Conservation (phyloP, 768 basidiomycete genomes). For the Macrolepiota dolichaula region DNA sequence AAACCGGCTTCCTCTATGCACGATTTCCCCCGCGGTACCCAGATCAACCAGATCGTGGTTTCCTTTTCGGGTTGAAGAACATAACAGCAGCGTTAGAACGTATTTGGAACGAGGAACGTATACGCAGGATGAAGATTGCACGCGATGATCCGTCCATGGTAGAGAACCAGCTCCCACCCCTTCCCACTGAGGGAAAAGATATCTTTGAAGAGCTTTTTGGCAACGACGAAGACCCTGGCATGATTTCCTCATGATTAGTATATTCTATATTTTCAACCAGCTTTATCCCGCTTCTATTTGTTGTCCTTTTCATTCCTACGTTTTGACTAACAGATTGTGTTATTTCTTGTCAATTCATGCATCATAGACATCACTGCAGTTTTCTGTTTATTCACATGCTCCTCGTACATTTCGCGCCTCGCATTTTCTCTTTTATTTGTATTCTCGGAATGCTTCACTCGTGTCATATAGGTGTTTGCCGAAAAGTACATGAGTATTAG, state of each 20-base stretch:
- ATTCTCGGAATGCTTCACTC: constrained; percentile 1
- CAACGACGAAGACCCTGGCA: constrained; percentile 62
- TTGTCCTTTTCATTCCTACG: constrained; percentile 1
- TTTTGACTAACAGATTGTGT: not conserved
- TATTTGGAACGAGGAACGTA: constrained; percentile 86
- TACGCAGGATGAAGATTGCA: constrained; percentile 59
- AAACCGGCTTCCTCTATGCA: constrained; percentile 82
- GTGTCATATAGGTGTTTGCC: not conserved
- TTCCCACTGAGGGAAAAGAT: constrained; percentile 72
- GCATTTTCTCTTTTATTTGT: constrained; percentile 12
- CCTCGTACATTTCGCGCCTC: not conserved
- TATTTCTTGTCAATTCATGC: constrained; percentile 11
- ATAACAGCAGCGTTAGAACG: constrained; percentile 71
- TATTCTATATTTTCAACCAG: not conserved
- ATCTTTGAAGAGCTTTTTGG: constrained; percentile 76
- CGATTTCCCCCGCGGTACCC: constrained; percentile 93
- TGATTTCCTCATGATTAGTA: constrained; percentile 62
- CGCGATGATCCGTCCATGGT: constrained; percentile 51
- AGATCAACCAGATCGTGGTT: constrained; percentile 89
- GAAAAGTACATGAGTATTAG: not conserved
- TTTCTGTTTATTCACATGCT: constrained; percentile 10
- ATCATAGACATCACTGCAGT: constrained; percentile 13
- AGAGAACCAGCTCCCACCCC: constrained; percentile 54
- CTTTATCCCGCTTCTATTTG: constrained; percentile 1
- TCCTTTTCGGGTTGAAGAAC: constrained; percentile 86